A percentile compares a stretch with the other conserved stretches of the same genome.
Evolutionary conservation across 1,284 basidiomycete species (phyloP).

Genomic region (Ustilago loliicola): DNA sequence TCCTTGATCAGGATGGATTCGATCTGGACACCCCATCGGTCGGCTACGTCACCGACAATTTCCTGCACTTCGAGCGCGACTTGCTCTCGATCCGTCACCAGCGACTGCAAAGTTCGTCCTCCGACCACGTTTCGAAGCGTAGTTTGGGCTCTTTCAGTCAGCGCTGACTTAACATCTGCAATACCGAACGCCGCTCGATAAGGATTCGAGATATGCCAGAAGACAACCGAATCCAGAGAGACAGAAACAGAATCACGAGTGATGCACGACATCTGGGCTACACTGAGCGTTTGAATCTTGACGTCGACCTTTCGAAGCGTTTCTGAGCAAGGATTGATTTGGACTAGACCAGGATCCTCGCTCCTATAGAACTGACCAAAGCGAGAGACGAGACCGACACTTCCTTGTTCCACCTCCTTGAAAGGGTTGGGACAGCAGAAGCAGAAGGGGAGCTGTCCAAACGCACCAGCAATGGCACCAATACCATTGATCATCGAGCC

Average conservation of each 20-base stretch:
- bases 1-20: conserved; percentile 87
- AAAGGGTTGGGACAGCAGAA: conserved; percentile 78
- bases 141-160: conserved; percentile 93
- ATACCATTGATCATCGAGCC: conserved; percentile 60
- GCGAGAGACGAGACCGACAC: conserved; percentile 87
- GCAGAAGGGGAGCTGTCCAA: conserved; percentile 80
- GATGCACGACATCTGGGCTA: conserved; percentile 81
- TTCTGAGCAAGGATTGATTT: conserved; percentile 94
- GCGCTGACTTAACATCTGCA: conserved; percentile 84
- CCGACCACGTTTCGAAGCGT: conserved; percentile 95
- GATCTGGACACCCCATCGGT: conserved; percentile 92
- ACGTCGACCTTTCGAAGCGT: conserved; percentile 79
- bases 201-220: conserved; percentile 77
- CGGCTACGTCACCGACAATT: conserved; percentile 76
- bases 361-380: conserved; percentile 95
- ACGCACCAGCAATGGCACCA: conserved; percentile 57
- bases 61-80: conserved; percentile 96
- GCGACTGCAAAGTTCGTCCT: conserved; percentile 76
- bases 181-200: conserved; percentile 89
- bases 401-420: conserved; percentile 84
- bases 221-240: conserved; percentile 88
- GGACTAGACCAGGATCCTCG: conserved; percentile 90
- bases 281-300: conserved; percentile 90
- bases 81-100: conserved; percentile 85
- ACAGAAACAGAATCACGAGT: conserved; percentile 86